Base-by-base conservation (phyloP, 2,329 filamentous ascomycete species). In the Leptographium wingfieldii region DNA sequence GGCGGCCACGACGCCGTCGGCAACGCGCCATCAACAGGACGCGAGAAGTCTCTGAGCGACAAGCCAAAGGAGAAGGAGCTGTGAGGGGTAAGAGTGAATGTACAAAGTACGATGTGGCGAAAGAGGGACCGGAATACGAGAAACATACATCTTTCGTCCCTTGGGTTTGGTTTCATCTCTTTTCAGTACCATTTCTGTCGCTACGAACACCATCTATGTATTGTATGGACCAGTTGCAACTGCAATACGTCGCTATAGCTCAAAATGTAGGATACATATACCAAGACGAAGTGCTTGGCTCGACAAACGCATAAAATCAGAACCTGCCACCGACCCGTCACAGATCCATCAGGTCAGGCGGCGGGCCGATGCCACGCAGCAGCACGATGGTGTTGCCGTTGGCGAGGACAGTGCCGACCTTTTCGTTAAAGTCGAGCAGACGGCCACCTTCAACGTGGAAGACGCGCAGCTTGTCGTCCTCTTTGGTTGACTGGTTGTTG, bases 401-500 rank as follows among this genome's bases (percentile, higher is more conserved):
- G 64, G 83, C 82, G 61, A 95, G 76, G 33, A 78, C 79, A 58
- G 78, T 77, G 5, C 90, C 91, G 59, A 96, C 77, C 76, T 92
- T 92, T 73, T 96, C 92, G 29, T 81, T 84, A 68, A 95, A 99
- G 62, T 94, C 92, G 64, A 99, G 72, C 63, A 99, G 72, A 61
- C 90, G 77, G 0, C 94, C 94, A 0, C 87, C 89, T 69, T 99
- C 92, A 0, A 99, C 89, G 70, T 97, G 92, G 68, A 96, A 99
- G 0, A 99, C 84, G 10, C 94, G 77, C 65, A 99, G 71, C 72
- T 87, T 87, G 61, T 91, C 86, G 69, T 87, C 85, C 74, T 95
- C 90, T 14, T 86, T 80, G 3, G 80, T 81, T 0, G 83, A 85
- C 66, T 87, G 80, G 67, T 95, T 95, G 69, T 95, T 95, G 64